Conservation (phyloP, 1,284 basidiomycete species). For the Sporisorium scitamineum region DNA sequence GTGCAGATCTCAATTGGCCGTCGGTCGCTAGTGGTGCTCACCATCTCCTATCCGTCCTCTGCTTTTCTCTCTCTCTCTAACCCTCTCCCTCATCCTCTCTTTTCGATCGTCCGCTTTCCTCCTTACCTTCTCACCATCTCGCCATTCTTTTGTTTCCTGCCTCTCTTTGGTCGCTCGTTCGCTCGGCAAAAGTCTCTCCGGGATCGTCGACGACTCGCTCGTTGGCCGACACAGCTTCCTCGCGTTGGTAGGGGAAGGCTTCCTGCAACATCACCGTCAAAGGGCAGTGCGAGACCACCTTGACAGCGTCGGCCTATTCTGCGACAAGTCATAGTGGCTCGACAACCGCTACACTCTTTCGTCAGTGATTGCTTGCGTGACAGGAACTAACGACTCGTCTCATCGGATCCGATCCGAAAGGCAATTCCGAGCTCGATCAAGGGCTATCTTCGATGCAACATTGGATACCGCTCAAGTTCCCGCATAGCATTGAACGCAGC, state of each 20-base stretch:
- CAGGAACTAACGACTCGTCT: background rate
- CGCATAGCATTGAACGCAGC: background rate
- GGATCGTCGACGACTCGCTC: background rate
- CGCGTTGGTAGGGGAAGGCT: background rate
- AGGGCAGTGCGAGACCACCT: too few relatives aligned
- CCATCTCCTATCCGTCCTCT: conserved; percentile 5
- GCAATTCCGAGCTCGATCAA: background rate
- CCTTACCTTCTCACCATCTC: background rate
- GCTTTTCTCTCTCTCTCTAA: background rate
- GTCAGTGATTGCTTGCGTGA: background rate
- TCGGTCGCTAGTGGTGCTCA: background rate
- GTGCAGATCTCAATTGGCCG: conserved; percentile 6
- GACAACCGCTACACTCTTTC: background rate
- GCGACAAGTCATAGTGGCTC: background rate
- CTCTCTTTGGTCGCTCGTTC: background rate
- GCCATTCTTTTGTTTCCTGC: conserved; percentile 4
- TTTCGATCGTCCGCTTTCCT: background rate
- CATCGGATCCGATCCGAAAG: background rate
- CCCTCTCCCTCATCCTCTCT: background rate
- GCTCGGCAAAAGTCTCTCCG: background rate
- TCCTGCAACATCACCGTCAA: background rate
- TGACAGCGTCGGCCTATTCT: background rate
- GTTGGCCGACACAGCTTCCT: background rate
- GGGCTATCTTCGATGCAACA: background rate
- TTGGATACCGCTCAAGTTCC: background rate